Percentiles rank a stretch among this genome's conserved stretches.
These are phyloP conservation scores for Petunia secreta DNA, from an alignment of 257 asterid genomes.

Conservation along the genomic window DNA sequence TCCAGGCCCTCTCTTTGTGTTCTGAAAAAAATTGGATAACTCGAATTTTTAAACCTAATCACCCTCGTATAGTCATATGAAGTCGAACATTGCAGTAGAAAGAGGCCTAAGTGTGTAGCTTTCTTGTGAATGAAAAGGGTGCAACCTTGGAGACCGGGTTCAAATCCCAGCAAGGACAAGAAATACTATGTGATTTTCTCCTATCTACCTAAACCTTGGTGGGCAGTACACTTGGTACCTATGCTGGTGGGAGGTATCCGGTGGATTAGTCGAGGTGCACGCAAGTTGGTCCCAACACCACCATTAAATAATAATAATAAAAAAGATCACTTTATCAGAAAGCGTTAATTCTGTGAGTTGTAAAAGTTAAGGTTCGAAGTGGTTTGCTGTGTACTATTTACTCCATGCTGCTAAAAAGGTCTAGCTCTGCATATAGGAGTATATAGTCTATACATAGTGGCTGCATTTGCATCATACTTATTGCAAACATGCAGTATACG, in stretches of 20 bases:
- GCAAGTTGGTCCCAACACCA: no score
- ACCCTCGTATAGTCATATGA: not conserved
- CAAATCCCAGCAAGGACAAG: no score
- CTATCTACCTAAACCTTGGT: no score
- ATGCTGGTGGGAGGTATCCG: no score
- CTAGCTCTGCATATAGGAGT: not conserved
- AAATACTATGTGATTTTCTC: no score
- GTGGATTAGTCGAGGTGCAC: no score
- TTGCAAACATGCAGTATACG: not conserved
- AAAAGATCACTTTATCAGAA: no score
- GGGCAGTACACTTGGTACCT: no score
- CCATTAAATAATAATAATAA: no score
- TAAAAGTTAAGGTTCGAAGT: not conserved
- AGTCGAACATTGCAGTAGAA: not conserved
- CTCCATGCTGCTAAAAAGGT: not conserved
- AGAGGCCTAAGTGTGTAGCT: no score
- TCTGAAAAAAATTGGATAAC: not conserved
- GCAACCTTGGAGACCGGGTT: no score
- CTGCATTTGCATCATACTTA: not conserved
- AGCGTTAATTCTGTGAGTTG: not conserved
- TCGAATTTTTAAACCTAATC: not conserved
- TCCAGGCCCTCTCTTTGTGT: not conserved
- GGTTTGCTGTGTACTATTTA: not conserved
- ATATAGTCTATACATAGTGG: not conserved
- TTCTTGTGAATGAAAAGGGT: no score